phyloP scores from a whole-genome alignment of 176 grass and related monocot species.

The Triticum aestivum region DNA sequence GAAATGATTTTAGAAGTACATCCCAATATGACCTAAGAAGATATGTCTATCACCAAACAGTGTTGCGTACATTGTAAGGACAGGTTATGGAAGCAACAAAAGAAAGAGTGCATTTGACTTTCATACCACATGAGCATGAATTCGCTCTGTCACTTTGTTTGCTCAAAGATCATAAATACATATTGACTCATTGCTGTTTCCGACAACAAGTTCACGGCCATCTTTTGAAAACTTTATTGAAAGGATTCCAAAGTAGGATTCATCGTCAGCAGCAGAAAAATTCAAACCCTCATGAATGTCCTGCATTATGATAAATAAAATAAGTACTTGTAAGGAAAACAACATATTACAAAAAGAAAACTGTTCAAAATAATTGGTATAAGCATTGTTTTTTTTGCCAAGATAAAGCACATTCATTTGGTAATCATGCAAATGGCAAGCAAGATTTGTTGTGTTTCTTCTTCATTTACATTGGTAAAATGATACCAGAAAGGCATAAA shows the following conservation, averaged over 20 bases:
- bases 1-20: too few species aligned
- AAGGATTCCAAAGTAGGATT: constrained; percentile 56
- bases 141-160: too few species aligned
- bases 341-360: background rate
- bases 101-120: too few species aligned
- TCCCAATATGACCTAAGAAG: too few species aligned
- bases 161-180: background rate
- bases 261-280: constrained; percentile 44
- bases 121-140: too few species aligned
- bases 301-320: constrained; percentile 37
- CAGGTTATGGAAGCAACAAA: too few species aligned
- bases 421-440: background rate
- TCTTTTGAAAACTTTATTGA: constrained; percentile 77
- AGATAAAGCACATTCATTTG: background rate
- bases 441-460: background rate
- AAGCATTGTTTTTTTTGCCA: background rate
- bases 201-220: constrained; percentile 65
- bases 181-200: constrained; percentile 60
- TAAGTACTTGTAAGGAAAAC: background rate
- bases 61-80: too few species aligned
- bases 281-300: constrained; percentile 67
- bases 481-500: too few species aligned
- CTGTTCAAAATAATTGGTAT: background rate
- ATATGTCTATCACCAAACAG: too few species aligned
- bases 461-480: background rate